These are phyloP conservation scores for Astrephomene gubernaculifera DNA, from an alignment of 139 green algal genomes.

Conservation along the genomic window DNA sequence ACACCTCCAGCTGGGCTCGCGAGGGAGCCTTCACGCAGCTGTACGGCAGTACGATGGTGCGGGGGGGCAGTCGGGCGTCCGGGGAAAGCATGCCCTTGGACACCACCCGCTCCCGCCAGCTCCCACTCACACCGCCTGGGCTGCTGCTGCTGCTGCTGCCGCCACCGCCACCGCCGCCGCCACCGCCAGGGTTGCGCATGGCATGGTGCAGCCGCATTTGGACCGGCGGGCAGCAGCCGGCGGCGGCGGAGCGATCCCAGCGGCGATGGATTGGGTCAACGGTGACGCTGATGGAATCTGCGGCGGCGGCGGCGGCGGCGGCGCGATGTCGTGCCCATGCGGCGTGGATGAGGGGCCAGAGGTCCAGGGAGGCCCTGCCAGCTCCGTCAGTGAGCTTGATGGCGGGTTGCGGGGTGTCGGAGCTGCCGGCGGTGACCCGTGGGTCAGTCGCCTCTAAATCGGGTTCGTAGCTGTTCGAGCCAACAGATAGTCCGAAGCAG, in stretches of 20 bases:
- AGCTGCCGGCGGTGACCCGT: too few species aligned
- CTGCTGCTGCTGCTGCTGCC: background rate
- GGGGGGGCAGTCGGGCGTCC: background rate
- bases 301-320: background rate
- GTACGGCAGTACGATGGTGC: slow-evolving; percentile 28
- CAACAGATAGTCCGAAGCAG: too few species aligned
- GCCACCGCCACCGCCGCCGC: background rate
- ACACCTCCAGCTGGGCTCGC: background rate
- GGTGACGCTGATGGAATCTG: background rate
- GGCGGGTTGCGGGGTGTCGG: background rate
- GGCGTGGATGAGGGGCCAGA: background rate
- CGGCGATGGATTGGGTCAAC: background rate
- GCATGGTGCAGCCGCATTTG: slow-evolving; percentile 19
- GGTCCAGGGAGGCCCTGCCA: slow-evolving; percentile 3
- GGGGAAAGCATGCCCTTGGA: slow-evolving; percentile 16
- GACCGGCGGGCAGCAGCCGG: background rate
- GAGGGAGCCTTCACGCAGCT: slow-evolving; percentile 12
- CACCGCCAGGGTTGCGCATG: background rate
- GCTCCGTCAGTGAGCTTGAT: slow-evolving; percentile 19
- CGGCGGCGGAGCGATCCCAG: background rate
- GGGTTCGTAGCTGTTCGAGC: slow-evolving; percentile 9
- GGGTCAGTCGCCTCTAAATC: background rate
- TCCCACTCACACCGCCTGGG: background rate
- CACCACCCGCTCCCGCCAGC: background rate
- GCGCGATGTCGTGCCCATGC: background rate